Evolutionary conservation across 202 grass and related monocot species (phyloP).

Genomic region (Alloteropsis angusta): DNA sequence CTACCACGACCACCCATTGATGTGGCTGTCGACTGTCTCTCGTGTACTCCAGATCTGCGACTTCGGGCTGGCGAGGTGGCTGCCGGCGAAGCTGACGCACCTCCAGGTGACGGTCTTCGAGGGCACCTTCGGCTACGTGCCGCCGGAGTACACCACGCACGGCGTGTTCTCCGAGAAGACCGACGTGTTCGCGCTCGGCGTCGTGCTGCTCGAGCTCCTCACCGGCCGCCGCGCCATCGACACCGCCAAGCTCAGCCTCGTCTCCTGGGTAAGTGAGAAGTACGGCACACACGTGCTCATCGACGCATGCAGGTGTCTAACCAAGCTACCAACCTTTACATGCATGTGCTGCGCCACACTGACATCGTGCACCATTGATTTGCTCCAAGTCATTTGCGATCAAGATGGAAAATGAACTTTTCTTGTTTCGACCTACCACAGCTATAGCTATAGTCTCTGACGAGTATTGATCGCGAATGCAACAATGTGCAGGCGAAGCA

Average conservation of each 20-base stretch:
- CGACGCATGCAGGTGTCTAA: too few relatives aligned
- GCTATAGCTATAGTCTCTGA: too few relatives aligned
- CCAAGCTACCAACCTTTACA: too few relatives aligned
- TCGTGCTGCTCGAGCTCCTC: conserved; percentile 68
- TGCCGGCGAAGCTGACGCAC: conserved; percentile 65
- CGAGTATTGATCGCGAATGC: background rate
- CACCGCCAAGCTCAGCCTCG: conserved; percentile 49
- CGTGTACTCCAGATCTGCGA: conserved; percentile 55
- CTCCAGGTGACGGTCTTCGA: conserved; percentile 63
- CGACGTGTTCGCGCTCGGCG: conserved; percentile 63
- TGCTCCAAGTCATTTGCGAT: too few relatives aligned
- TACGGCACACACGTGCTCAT: too few relatives aligned
- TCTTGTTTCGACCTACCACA: too few relatives aligned
- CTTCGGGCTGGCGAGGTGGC: conserved; percentile 82
- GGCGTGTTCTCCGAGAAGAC: conserved; percentile 90
- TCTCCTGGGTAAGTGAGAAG: conserved; percentile 44
- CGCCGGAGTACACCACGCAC: conserved; percentile 71
- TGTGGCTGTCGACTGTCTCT: too few relatives aligned
- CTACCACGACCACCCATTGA: too few relatives aligned
- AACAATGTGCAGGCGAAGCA: conserved; percentile 32
- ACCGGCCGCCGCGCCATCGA: conserved; percentile 61
- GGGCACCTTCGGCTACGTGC: conserved; percentile 83
- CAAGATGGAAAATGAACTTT: too few relatives aligned
- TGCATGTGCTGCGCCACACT: too few relatives aligned
- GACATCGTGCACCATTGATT: too few relatives aligned